A percentile compares a stretch with the other conserved stretches of the same genome.
phyloP scores from a whole-genome alignment of 1,139 yeast species.

The Geotrichum aggregatum region DNA sequence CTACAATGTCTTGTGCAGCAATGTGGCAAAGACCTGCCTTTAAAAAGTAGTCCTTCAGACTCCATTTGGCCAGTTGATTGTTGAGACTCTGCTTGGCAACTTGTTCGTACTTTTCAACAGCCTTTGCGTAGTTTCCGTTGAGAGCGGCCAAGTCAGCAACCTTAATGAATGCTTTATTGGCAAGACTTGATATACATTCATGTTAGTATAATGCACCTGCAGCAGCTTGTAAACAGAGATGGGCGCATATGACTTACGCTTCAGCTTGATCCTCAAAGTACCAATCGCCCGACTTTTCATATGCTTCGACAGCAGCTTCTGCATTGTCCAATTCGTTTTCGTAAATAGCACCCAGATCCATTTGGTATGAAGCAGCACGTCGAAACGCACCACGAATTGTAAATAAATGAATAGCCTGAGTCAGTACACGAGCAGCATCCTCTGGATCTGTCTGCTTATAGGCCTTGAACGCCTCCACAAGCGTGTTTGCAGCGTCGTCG shows the following conservation, averaged over 20 bases:
- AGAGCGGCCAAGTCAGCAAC: constrained; percentile 89
- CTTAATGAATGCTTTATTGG: constrained; percentile 82
- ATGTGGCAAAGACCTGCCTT: constrained; percentile 78
- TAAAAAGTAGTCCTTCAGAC: constrained; percentile 83
- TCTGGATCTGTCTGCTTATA: constrained; percentile 67
- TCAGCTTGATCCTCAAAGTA: constrained; percentile 90
- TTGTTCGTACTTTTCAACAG: constrained; percentile 70
- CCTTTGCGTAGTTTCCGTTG: constrained; percentile 64
- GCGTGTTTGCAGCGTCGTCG: constrained; percentile 88
- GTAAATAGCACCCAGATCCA: constrained; percentile 83
- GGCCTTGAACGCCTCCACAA: constrained; percentile 87
- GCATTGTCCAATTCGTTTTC: constrained; percentile 68
- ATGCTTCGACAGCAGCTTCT: constrained; percentile 66
- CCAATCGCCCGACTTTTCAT: constrained; percentile 96
- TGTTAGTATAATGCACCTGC: constrained; percentile 14
- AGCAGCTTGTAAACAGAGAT: neutral
- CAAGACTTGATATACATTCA: constrained; percentile 38
- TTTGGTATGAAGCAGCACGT: constrained; percentile 89
- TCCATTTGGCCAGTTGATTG: constrained; percentile 80
- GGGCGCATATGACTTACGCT: no score
- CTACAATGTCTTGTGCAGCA: constrained; percentile 76
- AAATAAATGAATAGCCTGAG: constrained; percentile 75
- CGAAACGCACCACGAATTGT: constrained; percentile 91
- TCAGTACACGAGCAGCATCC: constrained; percentile 74
- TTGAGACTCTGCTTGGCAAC: constrained; percentile 73